Evolutionary conservation across 768 basidiomycete species (phyloP).

Genomic region (Mrakia frigida): DNA sequence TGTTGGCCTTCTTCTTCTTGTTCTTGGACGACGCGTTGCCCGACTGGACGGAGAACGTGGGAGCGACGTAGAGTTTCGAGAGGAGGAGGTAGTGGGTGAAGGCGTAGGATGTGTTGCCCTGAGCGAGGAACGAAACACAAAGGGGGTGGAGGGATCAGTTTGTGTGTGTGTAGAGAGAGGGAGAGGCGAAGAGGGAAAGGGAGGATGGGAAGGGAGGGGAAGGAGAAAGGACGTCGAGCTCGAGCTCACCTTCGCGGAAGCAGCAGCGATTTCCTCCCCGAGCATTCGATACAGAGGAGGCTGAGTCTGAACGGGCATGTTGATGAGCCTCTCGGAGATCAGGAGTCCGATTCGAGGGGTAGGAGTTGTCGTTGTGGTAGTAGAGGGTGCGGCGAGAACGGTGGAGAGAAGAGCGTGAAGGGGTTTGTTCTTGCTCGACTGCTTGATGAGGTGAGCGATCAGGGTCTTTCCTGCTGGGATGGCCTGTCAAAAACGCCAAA

Average conservation of each 20-base stretch:
- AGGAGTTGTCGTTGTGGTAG: no score
- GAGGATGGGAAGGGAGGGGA: background rate
- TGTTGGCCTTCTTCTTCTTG: constrained; percentile 39
- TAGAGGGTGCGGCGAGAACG: constrained; percentile 25
- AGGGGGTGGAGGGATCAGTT: background rate
- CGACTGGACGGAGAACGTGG: constrained; percentile 47
- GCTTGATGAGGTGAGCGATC: constrained; percentile 62
- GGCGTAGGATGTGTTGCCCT: constrained; percentile 35
- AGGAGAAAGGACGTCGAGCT: background rate
- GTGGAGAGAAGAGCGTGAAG: constrained; percentile 50
- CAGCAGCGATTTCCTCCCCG: constrained; percentile 70
- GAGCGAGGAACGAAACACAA: background rate
- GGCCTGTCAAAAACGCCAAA: constrained; percentile 48
- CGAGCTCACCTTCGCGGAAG: constrained; percentile 55
- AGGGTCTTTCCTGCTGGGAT: constrained; percentile 67
- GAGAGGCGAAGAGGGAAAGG: background rate
- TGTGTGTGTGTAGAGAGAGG: no score
- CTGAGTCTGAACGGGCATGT: constrained; percentile 90
- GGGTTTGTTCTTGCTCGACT: constrained; percentile 51
- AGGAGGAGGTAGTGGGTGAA: constrained; percentile 40
- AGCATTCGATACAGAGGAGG: constrained; percentile 92
- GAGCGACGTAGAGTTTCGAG: constrained; percentile 38
- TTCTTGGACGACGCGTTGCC: constrained; percentile 64
- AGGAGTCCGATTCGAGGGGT: constrained; percentile 67
- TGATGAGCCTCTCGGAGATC: constrained; percentile 80